These are phyloP conservation scores for Sistotremastrum niveocremeum DNA, from an alignment of 768 basidiomycete species.

Conservation along the genomic window DNA sequence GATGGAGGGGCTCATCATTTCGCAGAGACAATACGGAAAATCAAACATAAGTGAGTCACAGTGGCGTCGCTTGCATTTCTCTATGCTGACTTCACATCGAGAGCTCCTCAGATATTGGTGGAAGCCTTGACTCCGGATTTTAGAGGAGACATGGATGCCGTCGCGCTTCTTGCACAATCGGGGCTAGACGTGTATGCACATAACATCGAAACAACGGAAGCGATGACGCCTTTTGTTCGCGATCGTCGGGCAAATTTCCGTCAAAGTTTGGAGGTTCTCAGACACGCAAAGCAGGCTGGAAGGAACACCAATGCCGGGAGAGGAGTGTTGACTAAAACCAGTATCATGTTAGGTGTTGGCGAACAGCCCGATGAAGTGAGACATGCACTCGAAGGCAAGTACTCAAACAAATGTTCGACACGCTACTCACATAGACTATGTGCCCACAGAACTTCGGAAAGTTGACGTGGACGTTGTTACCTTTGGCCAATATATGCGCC, in stretches of 20 bases:
- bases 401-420: neutral
- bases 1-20: conserved; percentile 93
- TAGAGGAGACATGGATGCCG: conserved; percentile 59
- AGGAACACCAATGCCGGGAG: no score
- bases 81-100: conserved; percentile 15
- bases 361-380: conserved; percentile 75
- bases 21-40: conserved; percentile 87
- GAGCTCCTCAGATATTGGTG: conserved; percentile 89
- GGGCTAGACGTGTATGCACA: conserved; percentile 98
- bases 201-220: conserved; percentile 94
- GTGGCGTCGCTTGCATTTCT: neutral
- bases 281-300: conserved; percentile 72
- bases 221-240: conserved; percentile 85
- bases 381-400: conserved; percentile 68
- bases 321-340: conserved; percentile 88
- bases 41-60: conserved; percentile 74
- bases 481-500: conserved; percentile 99
- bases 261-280: conserved; percentile 67
- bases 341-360: conserved; percentile 96
- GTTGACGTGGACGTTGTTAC: conserved; percentile 93
- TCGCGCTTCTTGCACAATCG: conserved; percentile 75
- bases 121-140: conserved; percentile 97
- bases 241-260: conserved; percentile 88
- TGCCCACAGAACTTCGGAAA: conserved; percentile 62
- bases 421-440: conserved; percentile 1